Evolutionary conservation across 345 rosid genomes (phyloP).

Genomic region (Lagerstroemia speciosa): DNA sequence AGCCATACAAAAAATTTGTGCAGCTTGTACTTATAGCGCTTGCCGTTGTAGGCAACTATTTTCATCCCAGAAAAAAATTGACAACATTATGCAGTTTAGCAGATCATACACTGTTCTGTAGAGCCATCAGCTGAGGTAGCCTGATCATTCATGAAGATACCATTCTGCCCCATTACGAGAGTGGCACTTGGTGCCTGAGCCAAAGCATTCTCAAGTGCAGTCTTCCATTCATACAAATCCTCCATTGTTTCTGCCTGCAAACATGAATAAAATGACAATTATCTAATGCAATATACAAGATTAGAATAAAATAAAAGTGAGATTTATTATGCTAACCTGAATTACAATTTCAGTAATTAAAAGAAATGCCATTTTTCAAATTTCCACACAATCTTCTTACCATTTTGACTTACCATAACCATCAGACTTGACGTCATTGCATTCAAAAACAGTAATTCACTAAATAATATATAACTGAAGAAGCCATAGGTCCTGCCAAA

Average conservation of each 20-base stretch:
- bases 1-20: not conserved
- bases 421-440: not conserved
- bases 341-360: not conserved
- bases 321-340: not conserved
- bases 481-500: not conserved
- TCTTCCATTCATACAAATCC: constrained; percentile 86
- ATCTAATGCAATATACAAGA: not conserved
- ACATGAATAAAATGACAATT: not conserved
- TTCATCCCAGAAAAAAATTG: not conserved
- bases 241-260: constrained; percentile 46
- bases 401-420: not conserved
- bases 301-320: not conserved
- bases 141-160: constrained; percentile 59
- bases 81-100: not conserved
- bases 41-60: not conserved
- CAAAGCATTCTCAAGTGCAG: constrained; percentile 84
- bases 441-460: not conserved
- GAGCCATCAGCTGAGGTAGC: constrained; percentile 39
- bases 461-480: not conserved
- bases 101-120: constrained; percentile 32
- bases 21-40: not conserved
- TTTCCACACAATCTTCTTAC: not conserved
- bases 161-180: constrained; percentile 71
- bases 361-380: not conserved
- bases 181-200: constrained; percentile 81